Evolutionary conservation across 805 yeast genomes (phyloP), one percentile per base, ranked within the genome.

Genomic region (Cyberlindnera mississippiensis): DNA sequence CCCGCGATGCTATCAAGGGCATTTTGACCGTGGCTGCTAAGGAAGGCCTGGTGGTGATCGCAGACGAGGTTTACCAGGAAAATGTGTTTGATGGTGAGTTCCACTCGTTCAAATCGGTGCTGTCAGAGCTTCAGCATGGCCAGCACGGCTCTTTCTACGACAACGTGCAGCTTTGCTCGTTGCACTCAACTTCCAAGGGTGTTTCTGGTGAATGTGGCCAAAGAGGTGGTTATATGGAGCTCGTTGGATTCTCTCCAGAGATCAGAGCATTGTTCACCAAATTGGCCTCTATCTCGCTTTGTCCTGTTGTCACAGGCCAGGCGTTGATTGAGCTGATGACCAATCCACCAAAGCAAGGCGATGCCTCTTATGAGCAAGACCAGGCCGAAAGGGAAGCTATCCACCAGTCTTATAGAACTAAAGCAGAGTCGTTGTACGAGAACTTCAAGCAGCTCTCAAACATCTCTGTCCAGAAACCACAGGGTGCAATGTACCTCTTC

Each of bases 201-300:
- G 88, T 89, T 53, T 76, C 88, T 49, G 99, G 99, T 49, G 99
- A 93, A 67, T 93, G 99, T 74, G 99, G 99, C 46, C 99, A 93
- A 70, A 81, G 99, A 67, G 99, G 98, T 56, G 99, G 99, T 6
- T 93, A 90, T 71, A 85, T 93, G 93, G 99, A 93, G 66, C 67
- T 90, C 7, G 75, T 82, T 10, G 96, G 96, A 1, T 85, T 93
- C 65, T 68, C 74, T 12, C 71, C 70, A 3, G 89, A 83, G 34
- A 82, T 90, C 14, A 67, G 72, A 53, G 85, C 78, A 24, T 75
- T 85, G 41, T 72, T 93, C 40, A 72, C 84, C 63, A 93, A 93
- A 67, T 69, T 95, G 53, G 95, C 96, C 14, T 85, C 95, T 11
- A 89, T 93, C 52, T 82, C 93, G 24, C 72, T 93, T 42, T 93